These are phyloP conservation scores for Ascochyta pisi DNA, from an alignment of 2,329 filamentous ascomycete species.

Conservation along the genomic window DNA sequence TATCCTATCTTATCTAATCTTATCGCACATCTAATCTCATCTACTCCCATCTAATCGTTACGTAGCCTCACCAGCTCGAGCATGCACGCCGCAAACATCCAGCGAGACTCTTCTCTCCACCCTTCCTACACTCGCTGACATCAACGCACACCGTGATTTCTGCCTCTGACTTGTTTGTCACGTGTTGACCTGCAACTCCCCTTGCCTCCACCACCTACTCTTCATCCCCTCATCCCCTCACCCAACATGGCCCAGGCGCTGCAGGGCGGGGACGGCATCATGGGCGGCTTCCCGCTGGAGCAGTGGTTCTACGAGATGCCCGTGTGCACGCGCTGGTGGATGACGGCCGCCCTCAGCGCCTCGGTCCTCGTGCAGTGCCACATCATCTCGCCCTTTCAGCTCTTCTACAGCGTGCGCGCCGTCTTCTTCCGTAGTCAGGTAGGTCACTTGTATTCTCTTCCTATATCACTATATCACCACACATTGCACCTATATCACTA, in stretches of 20 bases:
- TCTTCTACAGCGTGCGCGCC: conserved; percentile 94
- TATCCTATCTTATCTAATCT: conserved; percentile 18
- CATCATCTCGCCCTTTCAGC: conserved; percentile 88
- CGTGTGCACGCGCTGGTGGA: conserved; percentile 95
- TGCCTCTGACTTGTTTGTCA: background rate
- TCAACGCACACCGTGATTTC: too few relatives aligned
- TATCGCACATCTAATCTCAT: conserved; percentile 16
- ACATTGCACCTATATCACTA: too few relatives aligned
- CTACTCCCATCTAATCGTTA: conserved; percentile 6
- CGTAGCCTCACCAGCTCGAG: too few relatives aligned
- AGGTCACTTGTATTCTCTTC: conserved; percentile 36
- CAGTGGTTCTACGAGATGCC: conserved; percentile 99
- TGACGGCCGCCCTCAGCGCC: conserved; percentile 85
- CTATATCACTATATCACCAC: too few relatives aligned
- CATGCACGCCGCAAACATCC: too few relatives aligned
- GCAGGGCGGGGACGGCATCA: conserved; percentile 51
- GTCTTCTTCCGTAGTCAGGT: conserved; percentile 94
- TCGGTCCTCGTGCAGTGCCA: conserved; percentile 92
- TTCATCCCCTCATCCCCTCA: background rate
- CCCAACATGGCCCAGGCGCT: conserved; percentile 55
- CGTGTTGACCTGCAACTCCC: background rate
- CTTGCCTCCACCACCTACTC: background rate
- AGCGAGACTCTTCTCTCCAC: too few relatives aligned
- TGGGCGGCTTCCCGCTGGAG: conserved; percentile 77
- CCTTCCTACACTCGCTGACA: too few relatives aligned